Base-by-base conservation (phyloP, 169 alveolate species). In the Eimeria necatrix region DNA sequence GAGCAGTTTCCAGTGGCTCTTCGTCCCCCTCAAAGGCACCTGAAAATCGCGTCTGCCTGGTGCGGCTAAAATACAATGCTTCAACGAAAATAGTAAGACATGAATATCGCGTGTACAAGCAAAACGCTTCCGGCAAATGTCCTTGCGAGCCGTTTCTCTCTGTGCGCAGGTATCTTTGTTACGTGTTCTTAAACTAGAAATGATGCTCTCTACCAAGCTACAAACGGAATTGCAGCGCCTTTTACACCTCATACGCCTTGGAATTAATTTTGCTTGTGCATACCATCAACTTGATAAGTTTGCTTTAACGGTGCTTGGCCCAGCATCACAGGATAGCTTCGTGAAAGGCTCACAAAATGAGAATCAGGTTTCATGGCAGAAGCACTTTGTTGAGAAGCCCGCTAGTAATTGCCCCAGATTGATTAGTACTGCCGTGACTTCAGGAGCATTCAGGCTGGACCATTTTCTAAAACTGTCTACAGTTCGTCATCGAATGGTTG, bases 91-190 rank as follows among this genome's bases (percentile, higher is more conserved):
- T 73, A 22, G 7, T 73, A 1, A 3, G 26, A 26, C 26, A 41
- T 6, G 18, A n/a, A 4, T 51, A 12, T 24, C 4, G 20, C 56
- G 4, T 18, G 12, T 73, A 22, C 26, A 73, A 73, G 6, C 18
- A 32, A 73, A 4, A 51, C 52, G 0, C 26, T 24, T 32, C 2
- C 59, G 4, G 52, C 52, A 73, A 41, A 4, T 41, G 18, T 32
- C 12, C 46, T 32, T 24, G 18, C 12, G 18, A 53, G 83, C 32
- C 18, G 56, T 12, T 73, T 4, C 52, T 2, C 4, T 16, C 0
- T 73, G 26, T 32, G 83, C 83, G 22, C 83, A 73, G 83, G 83
- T 32, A 41, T 73, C 83, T 14, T 53, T 73, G 16, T 41, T 73
- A 53, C 83, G 56, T 22, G 59, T 73, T 0, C 22, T 73, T 14